These are phyloP conservation scores for Thermochaetoides thermophila DNA, from an alignment of 495 filamentous ascomycete genomes.

Conservation along the genomic window DNA sequence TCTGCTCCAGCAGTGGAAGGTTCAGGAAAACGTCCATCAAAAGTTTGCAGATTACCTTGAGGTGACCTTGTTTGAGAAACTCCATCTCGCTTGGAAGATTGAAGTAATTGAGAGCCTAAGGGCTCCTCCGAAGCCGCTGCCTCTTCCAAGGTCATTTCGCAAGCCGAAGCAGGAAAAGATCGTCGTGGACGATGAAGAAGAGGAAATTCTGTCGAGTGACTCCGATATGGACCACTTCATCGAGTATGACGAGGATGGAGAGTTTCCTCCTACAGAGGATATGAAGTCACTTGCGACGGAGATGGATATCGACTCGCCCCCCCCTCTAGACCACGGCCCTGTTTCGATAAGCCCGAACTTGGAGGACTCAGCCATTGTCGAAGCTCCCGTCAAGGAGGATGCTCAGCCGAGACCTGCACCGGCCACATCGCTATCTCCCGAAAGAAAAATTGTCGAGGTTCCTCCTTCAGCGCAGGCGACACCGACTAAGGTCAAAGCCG, in stretches of 20 bases:
- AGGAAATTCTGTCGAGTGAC: conserved; percentile 30
- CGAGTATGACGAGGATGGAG: conserved; percentile 15
- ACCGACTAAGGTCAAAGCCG: conserved; percentile 3
- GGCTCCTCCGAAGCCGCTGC: conserved; percentile 33
- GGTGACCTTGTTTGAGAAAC: conserved; percentile 42
- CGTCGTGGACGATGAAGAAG: conserved; percentile 20
- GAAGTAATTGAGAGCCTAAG: conserved; percentile 31
- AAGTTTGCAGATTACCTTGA: conserved; percentile 41
- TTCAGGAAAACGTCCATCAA: conserved; percentile 28
- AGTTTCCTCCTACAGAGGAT: no score
- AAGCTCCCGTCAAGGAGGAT: not conserved
- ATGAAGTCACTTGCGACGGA: no score
- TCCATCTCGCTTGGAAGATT: conserved; percentile 40
- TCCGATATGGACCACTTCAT: conserved; percentile 34
- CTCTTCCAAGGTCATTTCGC: conserved; percentile 14
- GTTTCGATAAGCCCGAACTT: not conserved
- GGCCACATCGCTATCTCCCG: not conserved
- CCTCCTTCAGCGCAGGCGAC: not conserved
- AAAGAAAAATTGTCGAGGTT: not conserved
- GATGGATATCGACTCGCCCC: conserved; percentile 9
- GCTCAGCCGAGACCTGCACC: not conserved
- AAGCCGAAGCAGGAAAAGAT: conserved; percentile 9
- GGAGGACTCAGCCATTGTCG: not conserved
- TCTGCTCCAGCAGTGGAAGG: conserved; percentile 32
- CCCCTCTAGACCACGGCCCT: not conserved